A percentile compares a stretch with the other conserved stretches of the same genome.
These are phyloP conservation scores for Nidularia sp. DNA, from an alignment of 768 basidiomycete species.

Conservation along the genomic window DNA sequence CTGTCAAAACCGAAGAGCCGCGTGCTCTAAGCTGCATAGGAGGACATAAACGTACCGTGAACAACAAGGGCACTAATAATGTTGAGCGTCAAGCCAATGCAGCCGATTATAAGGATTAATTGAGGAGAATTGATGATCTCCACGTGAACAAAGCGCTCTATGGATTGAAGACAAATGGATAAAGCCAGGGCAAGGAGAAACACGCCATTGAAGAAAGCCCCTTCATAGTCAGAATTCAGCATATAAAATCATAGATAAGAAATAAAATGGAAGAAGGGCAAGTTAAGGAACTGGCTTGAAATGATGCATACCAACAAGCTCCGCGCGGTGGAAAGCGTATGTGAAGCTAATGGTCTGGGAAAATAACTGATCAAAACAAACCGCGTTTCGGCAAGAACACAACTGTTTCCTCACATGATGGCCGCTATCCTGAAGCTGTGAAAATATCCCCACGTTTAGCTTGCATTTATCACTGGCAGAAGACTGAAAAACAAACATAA, in stretches of 20 bases:
- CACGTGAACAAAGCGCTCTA: conserved; percentile 49
- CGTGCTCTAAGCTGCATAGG: neutral
- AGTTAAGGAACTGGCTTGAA: conserved; percentile 1
- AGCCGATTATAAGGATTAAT: conserved; percentile 44
- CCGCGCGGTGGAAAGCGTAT: conserved; percentile 52
- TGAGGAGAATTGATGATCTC: conserved; percentile 37
- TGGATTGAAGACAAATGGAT: conserved; percentile 48
- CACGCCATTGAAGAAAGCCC: conserved; percentile 52
- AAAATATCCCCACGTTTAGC: neutral
- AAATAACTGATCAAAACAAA: conserved; percentile 1
- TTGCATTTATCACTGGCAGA: neutral
- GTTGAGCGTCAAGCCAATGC: conserved; percentile 43
- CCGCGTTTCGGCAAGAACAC: neutral
- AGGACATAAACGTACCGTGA: conserved; percentile 29
- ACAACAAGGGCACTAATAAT: conserved; percentile 42
- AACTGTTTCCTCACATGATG: conserved; percentile 28
- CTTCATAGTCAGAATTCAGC: conserved; percentile 18
- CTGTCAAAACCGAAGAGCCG: neutral
- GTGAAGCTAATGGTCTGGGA: conserved; percentile 44
- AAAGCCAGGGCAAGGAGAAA: conserved; percentile 49
- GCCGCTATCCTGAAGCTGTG: conserved; percentile 39
- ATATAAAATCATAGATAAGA: neutral
- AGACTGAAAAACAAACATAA: conserved; percentile 24
- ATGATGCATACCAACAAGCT: conserved; percentile 42
- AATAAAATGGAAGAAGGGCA: neutral